Conservation (phyloP, 345 rosid genomes). For the Acer negundo region DNA sequence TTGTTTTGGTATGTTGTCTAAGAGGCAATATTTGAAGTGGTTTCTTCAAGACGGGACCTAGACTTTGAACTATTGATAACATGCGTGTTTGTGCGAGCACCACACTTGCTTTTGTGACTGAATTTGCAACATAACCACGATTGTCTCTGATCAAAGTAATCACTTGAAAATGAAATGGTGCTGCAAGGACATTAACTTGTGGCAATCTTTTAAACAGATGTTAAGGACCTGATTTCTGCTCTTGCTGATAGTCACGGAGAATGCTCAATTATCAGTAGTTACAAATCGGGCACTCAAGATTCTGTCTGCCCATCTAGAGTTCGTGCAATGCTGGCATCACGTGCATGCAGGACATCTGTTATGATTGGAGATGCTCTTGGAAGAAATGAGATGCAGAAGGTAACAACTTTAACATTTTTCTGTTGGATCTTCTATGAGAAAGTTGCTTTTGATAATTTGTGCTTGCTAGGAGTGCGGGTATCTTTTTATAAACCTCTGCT, state of each 20-base stretch:
- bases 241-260: slow-evolving; percentile 82
- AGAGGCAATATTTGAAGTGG: neutral
- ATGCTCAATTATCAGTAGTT: slow-evolving; percentile 74
- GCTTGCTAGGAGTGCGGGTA: neutral
- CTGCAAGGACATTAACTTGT: slow-evolving; percentile 17
- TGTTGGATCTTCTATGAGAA: neutral
- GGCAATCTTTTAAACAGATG: slow-evolving; percentile 50
- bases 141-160: neutral
- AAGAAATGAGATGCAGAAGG: slow-evolving; percentile 89
- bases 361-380: slow-evolving; percentile 91
- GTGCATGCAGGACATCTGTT: slow-evolving; percentile 89
- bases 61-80: neutral
- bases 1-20: neutral
- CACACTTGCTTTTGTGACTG: neutral
- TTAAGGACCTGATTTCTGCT: slow-evolving; percentile 85
- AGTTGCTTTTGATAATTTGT: neutral
- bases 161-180: neutral
- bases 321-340: slow-evolving; percentile 87
- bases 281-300: slow-evolving; percentile 65
- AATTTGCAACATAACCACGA: neutral
- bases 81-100: neutral
- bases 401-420: slow-evolving; percentile 22
- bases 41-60: neutral
- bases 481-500: neutral
- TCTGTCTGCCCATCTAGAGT: slow-evolving; percentile 94